Evolutionary conservation across 2,329 filamentous ascomycete genomes (phyloP).

Genomic region (Neocucurbitaria cava): DNA sequence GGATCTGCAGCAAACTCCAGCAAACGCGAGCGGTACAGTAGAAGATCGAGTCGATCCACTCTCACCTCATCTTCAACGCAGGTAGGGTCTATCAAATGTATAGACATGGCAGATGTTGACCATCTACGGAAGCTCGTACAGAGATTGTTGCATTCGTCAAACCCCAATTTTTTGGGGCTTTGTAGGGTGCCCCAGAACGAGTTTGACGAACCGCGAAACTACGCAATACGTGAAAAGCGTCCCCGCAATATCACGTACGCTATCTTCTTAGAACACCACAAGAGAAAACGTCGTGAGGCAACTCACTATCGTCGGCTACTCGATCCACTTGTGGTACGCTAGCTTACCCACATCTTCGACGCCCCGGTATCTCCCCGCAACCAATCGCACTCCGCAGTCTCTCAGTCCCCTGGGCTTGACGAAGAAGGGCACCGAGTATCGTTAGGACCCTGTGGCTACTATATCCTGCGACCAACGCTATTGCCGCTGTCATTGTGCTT

Average conservation of each 20-base stretch:
- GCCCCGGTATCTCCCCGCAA: neutral
- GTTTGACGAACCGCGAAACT: neutral
- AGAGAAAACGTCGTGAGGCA: neutral
- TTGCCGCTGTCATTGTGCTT: slow-evolving; percentile 1
- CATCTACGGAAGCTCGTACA: neutral
- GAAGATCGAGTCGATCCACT: slow-evolving; percentile 3
- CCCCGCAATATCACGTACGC: neutral
- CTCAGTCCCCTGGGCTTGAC: neutral
- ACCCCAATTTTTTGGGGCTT: neutral
- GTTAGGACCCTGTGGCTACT: slow-evolving; percentile 1
- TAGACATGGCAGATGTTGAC: neutral
- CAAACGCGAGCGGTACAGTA: neutral
- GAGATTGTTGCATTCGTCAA: neutral
- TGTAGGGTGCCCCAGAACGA: neutral
- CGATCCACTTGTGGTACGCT: neutral
- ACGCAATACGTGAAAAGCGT: neutral
- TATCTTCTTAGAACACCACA: neutral
- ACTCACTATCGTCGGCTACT: neutral
- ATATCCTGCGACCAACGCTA: neutral
- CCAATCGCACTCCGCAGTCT: neutral
- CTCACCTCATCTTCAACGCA: slow-evolving; percentile 10
- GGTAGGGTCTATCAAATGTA: neutral
- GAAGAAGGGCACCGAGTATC: neutral
- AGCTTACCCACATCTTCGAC: neutral
- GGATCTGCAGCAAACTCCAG: too few relatives aligned